A percentile compares a stretch with the other conserved stretches of the same genome.
phyloP scores from a whole-genome alignment of 2,329 filamentous ascomycete species.

The Aspergillus amoenus region DNA sequence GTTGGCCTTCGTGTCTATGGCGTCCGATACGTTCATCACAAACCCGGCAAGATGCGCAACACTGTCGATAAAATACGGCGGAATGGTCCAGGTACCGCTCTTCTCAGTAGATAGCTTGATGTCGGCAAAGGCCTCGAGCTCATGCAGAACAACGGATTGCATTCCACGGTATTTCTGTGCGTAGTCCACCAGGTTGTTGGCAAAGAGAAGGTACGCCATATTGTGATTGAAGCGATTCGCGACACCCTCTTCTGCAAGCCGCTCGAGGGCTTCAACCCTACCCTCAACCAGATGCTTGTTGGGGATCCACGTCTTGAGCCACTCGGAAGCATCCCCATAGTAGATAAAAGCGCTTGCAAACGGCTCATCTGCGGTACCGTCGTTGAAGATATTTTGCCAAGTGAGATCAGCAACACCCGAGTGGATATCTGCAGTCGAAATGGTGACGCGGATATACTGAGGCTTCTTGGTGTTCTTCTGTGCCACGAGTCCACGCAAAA shows the following conservation, averaged over 20 bases:
- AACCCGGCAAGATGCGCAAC: conserved; percentile 11
- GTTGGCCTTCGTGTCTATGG: conserved; percentile 4
- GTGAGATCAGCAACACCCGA: background rate
- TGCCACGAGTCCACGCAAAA: conserved; percentile 58
- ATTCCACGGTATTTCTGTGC: conserved; percentile 1
- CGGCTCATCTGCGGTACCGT: conserved; percentile 5
- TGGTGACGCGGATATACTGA: conserved; percentile 9
- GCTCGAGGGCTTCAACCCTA: background rate
- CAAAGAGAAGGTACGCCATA: background rate
- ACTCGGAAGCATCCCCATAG: conserved; percentile 13
- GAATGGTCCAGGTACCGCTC: conserved; percentile 22
- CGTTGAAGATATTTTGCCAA: conserved; percentile 7
- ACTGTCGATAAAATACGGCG: conserved; percentile 16
- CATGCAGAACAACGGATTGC: background rate
- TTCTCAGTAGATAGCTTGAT: background rate
- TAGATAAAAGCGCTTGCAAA: conserved; percentile 18
- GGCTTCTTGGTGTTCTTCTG: conserved; percentile 8
- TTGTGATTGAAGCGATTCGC: background rate
- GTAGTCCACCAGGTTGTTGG: background rate
- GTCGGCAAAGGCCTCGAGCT: background rate
- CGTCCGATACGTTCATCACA: conserved; percentile 9
- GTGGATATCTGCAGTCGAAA: conserved; percentile 3
- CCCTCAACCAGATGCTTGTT: background rate
- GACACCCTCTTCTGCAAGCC: background rate
- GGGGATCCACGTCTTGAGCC: conserved; percentile 22